Base-by-base conservation (phyloP, 164 flowering plant genomes). In the Vitis rupestris region DNA sequence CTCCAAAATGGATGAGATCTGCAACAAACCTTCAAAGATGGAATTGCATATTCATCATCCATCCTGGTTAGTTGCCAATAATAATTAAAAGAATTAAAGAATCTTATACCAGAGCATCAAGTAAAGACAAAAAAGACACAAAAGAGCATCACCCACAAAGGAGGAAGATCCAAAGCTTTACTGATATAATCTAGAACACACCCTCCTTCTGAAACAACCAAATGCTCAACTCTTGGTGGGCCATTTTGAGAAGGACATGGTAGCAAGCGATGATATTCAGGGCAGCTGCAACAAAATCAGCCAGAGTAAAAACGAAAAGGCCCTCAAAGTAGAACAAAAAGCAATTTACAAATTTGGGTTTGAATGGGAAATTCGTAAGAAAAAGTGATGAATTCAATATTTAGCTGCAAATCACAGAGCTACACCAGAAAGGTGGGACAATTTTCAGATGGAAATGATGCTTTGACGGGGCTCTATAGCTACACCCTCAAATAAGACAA, bases 1-100 rank as follows among this genome's bases (percentile, higher is more conserved):
- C 98, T 72, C 99, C 99, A 84, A 95, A 95, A 47, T 82, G 96
- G 74, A 95, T 93, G 50, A 95, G 94, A 81, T 95, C 98, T 81
- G 93, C 87, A 82, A 95, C 98, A 88, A 75, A 95, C 84, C 99
- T 95, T 84, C 80, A 86, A 59, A 59, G 53, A 76, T 74, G 69
- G 78, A 78, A 79, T 29, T 73, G 69, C 58, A 68, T 66, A 49
- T 50, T 75, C 31, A 80, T 70, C 67, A 72, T 74, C 61, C n/a
- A 30, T 31, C 61, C 70, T 63, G 53, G 3, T 64, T 60, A 12
- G 12, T 64, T 56, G 8, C 12, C 75, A 16, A 65, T 19, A 47
- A 74, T 4, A 23, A 23, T 23, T 23, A 23, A 50, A 10, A 70
- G 60, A 30, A 59, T 27, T 57, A 48, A 50, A 60, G 27, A 54